Conservation (phyloP, 106 monocot species). For the Acanthochlamys bracteata region DNA sequence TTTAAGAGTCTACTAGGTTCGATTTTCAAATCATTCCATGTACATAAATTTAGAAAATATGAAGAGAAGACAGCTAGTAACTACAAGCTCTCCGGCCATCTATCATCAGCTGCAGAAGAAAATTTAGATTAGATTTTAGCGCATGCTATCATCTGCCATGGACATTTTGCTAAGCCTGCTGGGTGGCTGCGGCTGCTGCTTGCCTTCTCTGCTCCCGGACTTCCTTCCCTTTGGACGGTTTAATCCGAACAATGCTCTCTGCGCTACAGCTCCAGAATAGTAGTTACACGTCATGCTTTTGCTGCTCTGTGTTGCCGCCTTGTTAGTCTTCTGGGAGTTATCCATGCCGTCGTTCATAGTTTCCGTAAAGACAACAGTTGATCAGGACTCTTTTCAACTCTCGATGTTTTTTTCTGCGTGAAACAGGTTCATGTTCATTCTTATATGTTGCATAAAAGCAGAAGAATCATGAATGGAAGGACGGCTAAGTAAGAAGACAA, state of each 20-base stretch:
- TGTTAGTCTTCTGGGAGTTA: neutral
- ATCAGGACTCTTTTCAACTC: no score
- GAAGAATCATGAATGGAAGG: conserved; percentile 2
- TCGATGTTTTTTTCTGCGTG: no score
- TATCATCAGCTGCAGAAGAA: neutral
- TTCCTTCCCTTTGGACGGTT: conserved; percentile 17
- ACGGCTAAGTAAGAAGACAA: conserved; percentile 9
- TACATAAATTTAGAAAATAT: no score
- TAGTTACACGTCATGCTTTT: neutral
- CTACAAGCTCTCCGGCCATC: neutral
- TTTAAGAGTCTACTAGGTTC: no score
- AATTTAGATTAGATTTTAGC: no score
- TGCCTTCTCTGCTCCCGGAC: conserved; percentile 15
- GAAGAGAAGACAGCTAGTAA: neutral
- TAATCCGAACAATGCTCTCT: conserved; percentile 23
- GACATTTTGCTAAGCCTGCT: conserved; percentile 46
- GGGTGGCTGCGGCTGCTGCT: conserved; percentile 12
- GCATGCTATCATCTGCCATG: conserved; percentile 4
- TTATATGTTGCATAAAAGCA: neutral
- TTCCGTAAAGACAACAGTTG: no score
- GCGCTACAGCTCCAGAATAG: conserved; percentile 36
- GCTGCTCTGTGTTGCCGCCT: neutral
- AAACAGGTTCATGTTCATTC: neutral
- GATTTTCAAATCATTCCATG: no score
- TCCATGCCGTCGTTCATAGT: neutral